phyloP scores from a whole-genome alignment of 345 rosid genomes.

The Luvunga scandens region DNA sequence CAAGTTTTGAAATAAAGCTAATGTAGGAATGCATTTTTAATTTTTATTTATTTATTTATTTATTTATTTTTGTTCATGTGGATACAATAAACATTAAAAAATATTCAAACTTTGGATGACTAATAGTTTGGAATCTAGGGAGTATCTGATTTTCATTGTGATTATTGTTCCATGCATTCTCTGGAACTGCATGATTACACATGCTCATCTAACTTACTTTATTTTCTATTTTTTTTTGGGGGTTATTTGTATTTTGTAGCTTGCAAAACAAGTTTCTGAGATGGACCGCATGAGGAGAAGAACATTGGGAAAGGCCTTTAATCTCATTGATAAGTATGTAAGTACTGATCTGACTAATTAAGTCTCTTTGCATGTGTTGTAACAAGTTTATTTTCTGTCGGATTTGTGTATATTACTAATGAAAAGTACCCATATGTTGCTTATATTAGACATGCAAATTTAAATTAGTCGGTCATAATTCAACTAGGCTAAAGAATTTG shows the following conservation, averaged over 20 bases:
- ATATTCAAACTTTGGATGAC: neutral
- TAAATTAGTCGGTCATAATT: neutral
- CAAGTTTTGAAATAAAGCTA: neutral
- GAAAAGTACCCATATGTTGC: conserved; percentile 5
- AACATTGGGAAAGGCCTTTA: conserved; percentile 77
- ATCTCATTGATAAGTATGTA: conserved; percentile 71
- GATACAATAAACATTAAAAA: neutral
- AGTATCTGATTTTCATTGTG: neutral
- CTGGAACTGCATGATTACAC: neutral
- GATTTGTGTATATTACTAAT: neutral
- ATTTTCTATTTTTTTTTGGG: neutral
- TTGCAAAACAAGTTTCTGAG: conserved; percentile 80
- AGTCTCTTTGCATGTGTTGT: conserved; percentile 12
- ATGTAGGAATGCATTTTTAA: neutral
- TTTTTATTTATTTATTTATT: no score
- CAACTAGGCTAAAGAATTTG: neutral
- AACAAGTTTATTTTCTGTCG: conserved; percentile 5
- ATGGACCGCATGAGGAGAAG: conserved; percentile 67
- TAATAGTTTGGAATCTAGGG: neutral
- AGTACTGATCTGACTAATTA: conserved; percentile 30
- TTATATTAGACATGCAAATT: neutral
- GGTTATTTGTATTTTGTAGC: conserved; percentile 37
- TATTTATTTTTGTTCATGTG: neutral
- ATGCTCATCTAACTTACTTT: neutral
- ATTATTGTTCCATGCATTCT: neutral